Conservation (phyloP, 805 yeast species). For the Wickerhamomyces sydowiorum region DNA sequence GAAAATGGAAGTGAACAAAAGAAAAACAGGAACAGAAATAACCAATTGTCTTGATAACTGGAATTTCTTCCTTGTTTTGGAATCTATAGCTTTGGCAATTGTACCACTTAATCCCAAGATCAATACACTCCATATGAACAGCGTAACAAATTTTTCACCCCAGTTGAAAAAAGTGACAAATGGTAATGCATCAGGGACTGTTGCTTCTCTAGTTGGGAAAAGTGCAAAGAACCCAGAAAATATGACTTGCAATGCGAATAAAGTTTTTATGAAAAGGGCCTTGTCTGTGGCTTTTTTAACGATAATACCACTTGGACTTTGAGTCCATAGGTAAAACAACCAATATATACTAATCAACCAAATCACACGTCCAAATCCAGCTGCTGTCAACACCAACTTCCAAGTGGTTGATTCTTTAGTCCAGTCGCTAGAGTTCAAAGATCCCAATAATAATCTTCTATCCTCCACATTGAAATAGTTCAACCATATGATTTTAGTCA, state of each 20-base stretch:
- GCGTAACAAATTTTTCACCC: neutral
- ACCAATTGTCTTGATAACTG: neutral
- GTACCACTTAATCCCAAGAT: neutral
- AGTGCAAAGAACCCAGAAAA: neutral
- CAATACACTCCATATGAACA: neutral
- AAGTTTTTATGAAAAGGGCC: neutral
- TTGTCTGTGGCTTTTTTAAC: neutral
- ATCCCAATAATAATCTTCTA: neutral
- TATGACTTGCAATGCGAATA: neutral
- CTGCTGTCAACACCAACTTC: neutral
- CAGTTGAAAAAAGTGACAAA: neutral
- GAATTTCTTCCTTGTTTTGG: neutral
- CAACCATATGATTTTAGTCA: neutral
- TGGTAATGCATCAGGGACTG: neutral
- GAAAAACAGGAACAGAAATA: neutral
- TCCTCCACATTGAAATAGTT: neutral
- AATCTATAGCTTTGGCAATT: neutral
- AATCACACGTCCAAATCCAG: neutral
- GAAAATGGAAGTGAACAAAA: neutral
- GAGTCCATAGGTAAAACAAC: neutral
- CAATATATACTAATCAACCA: neutral
- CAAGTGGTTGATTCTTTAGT: neutral
- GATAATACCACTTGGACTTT: neutral
- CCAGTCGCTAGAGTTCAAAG: neutral
- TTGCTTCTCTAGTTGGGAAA: neutral